Conservation (phyloP, 78 protist species). For the Speleostelium caveatum region DNA sequence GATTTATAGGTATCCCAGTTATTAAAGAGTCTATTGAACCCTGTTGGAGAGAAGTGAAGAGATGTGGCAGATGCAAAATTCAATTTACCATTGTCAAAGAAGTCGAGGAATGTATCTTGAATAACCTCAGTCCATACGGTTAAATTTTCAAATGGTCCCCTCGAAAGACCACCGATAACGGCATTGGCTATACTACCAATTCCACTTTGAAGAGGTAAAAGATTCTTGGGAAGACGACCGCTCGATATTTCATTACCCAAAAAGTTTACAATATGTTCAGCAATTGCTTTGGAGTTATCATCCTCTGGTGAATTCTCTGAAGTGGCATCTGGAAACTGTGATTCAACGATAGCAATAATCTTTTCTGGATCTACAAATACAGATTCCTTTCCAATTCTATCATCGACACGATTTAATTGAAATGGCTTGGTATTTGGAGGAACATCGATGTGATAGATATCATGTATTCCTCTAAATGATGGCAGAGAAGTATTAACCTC, state of each 20-base stretch:
- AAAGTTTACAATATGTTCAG: conserved; percentile 34
- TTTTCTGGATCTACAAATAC: conserved; percentile 52
- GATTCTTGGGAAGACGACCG: conserved; percentile 58
- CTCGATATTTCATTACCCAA: conserved; percentile 13
- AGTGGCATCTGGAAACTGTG: conserved; percentile 56
- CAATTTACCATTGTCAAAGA: conserved; percentile 65
- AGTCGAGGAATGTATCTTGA: conserved; percentile 64
- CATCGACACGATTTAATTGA: conserved; percentile 63
- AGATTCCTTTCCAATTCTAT: conserved; percentile 47
- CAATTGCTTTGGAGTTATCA: conserved; percentile 27
- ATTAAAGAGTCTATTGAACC: conserved; percentile 74
- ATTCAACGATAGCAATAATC: conserved; percentile 59
- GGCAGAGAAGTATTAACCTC: conserved; percentile 86
- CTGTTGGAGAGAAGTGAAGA: conserved; percentile 46
- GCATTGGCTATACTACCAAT: conserved; percentile 71
- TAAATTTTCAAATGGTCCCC: conserved; percentile 57
- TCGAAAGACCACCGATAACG: conserved; percentile 53
- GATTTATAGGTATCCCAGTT: conserved; percentile 78
- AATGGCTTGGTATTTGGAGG: conserved; percentile 67
- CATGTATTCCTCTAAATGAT: conserved; percentile 85
- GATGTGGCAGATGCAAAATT: conserved; percentile 58
- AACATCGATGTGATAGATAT: conserved; percentile 35
- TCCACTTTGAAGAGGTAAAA: conserved; percentile 57
- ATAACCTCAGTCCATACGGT: conserved; percentile 74
- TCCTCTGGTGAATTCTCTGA: conserved; percentile 25